Conservation (phyloP, 768 basidiomycete species). For the Pisolithus microcarpus region DNA sequence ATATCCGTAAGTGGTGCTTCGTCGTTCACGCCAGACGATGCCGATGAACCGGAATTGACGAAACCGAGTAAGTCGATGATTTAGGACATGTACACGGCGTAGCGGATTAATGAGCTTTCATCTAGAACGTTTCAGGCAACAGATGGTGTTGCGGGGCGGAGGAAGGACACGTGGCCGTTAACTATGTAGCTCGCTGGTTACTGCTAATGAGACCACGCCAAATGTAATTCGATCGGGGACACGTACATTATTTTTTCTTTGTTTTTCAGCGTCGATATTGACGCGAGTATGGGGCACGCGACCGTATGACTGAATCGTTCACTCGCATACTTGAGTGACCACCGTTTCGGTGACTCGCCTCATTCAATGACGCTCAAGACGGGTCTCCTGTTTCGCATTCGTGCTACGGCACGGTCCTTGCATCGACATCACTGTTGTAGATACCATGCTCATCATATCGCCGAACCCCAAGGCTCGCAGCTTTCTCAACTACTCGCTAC, state of each 20-base stretch:
- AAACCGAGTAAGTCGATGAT: slow-evolving; percentile 23
- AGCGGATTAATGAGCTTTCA: neutral
- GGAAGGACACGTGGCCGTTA: too few relatives aligned
- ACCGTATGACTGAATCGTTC: too few relatives aligned
- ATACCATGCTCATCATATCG: slow-evolving; percentile 33
- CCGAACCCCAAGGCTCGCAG: slow-evolving; percentile 44
- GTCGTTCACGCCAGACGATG: slow-evolving; percentile 23
- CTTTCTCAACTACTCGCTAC: slow-evolving; percentile 54
- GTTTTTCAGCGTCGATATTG: too few relatives aligned
- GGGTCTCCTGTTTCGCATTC: neutral
- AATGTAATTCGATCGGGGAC: too few relatives aligned
- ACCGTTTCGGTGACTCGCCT: too few relatives aligned
- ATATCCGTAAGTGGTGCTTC: slow-evolving; percentile 27
- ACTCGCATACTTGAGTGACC: too few relatives aligned
- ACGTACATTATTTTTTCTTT: too few relatives aligned
- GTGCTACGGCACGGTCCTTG: neutral
- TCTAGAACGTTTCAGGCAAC: slow-evolving; percentile 9
- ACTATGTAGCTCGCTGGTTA: too few relatives aligned
- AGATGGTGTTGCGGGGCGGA: too few relatives aligned
- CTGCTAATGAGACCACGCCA: too few relatives aligned
- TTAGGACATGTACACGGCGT: too few relatives aligned
- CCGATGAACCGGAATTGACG: slow-evolving; percentile 19
- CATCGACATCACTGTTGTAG: slow-evolving; percentile 6
- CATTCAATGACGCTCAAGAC: neutral
- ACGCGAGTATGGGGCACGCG: too few relatives aligned